Percentiles rank a stretch among this genome's conserved stretches.
Conservation (phyloP, 176 grass and related monocot species). For the Carex kokanica region DNA sequence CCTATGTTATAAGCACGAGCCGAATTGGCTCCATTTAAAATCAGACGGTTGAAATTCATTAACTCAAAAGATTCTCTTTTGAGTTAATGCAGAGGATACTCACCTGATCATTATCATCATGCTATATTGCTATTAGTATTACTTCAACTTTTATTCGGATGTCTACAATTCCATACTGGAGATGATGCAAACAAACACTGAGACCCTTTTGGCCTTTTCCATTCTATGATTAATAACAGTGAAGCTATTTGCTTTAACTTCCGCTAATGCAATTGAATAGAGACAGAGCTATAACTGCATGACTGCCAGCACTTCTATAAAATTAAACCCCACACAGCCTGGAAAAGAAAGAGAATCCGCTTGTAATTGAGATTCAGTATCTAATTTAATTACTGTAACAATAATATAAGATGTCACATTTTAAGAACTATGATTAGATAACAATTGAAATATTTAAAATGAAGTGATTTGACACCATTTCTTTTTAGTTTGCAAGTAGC, state of each 20-base stretch:
- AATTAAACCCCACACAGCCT: background rate
- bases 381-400: too few species aligned
- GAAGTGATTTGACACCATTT: too few species aligned
- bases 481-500: background rate
- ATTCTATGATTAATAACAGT: background rate
- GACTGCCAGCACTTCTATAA: constrained; percentile 11
- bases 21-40: too few species aligned
- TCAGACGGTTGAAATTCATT: too few species aligned
- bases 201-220: background rate
- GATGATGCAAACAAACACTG: background rate
- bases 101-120: too few species aligned
- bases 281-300: constrained; percentile 12
- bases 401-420: too few species aligned
- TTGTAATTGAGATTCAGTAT: background rate
- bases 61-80: too few species aligned
- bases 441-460: too few species aligned
- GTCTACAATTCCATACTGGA: background rate
- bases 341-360: background rate
- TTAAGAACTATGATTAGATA: too few species aligned
- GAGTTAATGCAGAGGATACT: too few species aligned
- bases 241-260: background rate
- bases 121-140: too few species aligned
- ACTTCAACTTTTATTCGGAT: background rate
- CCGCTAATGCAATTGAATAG: background rate
- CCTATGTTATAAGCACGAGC: too few species aligned